Evolutionary conservation across 73 alveolate species (phyloP).

Genomic region (Paramecium pentaurelia): DNA sequence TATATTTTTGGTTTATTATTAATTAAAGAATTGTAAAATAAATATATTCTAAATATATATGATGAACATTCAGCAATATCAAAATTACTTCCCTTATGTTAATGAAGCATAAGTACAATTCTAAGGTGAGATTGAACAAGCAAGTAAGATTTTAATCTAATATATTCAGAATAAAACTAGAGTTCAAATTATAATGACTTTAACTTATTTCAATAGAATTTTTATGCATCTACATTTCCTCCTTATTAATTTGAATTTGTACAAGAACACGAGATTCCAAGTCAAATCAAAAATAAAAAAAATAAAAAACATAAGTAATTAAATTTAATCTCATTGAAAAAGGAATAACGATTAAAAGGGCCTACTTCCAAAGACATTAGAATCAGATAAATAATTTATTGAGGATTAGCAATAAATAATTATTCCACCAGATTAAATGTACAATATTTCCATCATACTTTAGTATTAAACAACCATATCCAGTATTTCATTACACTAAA

Average conservation of each 20-base stretch:
- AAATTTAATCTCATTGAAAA: neutral
- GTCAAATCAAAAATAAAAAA: conserved; percentile 20
- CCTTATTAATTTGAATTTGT: neutral
- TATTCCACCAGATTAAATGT: neutral
- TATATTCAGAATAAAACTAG: neutral
- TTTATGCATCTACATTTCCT: neutral
- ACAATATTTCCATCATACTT: neutral
- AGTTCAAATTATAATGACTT: conserved; percentile 7
- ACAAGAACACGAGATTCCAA: neutral
- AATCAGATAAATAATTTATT: neutral
- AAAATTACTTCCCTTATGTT: neutral
- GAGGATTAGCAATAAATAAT: neutral
- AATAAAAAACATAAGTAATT: neutral
- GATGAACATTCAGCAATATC: neutral
- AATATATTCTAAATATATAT: neutral
- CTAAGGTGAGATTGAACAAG: neutral
- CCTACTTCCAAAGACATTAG: conserved; percentile 21
- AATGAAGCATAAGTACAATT: neutral
- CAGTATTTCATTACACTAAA: neutral
- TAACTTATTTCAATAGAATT: neutral
- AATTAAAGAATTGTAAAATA: neutral
- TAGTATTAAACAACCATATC: neutral
- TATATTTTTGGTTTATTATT: neutral
- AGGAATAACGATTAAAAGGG: conserved; percentile 23
- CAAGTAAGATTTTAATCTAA: neutral